Evolutionary conservation across 441 rosid genomes (phyloP).

Genomic region (Arabidopsis hybrid): DNA sequence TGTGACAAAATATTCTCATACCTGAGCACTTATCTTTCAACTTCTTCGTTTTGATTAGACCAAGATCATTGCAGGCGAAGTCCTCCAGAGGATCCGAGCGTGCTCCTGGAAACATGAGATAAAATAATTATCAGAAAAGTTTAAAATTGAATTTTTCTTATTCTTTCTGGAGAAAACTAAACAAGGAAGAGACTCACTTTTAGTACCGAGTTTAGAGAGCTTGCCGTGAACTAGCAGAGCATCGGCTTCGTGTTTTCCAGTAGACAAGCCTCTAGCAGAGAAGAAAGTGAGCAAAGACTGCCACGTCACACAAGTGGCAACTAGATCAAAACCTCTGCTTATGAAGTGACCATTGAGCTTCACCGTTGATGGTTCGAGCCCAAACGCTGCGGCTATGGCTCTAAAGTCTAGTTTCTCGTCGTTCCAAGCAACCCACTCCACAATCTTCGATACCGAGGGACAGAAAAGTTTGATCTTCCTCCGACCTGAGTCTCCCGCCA

Average conservation of each 20-base stretch:
- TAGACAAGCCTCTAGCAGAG: slow-evolving; percentile 74
- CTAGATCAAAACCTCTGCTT: slow-evolving; percentile 72
- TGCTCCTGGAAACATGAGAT: slow-evolving; percentile 21
- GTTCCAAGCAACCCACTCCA: slow-evolving; percentile 53
- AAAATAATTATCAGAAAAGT: not conserved
- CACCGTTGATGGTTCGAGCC: slow-evolving; percentile 71
- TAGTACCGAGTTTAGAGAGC: slow-evolving; percentile 62
- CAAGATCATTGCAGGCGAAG: not conserved
- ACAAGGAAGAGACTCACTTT: slow-evolving; percentile 53
- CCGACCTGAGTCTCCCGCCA: slow-evolving; percentile 44
- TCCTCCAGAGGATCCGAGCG: slow-evolving; percentile 38
- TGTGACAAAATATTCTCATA: slow-evolving; percentile 12
- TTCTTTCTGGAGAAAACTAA: slow-evolving; percentile 21
- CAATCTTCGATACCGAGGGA: slow-evolving; percentile 59
- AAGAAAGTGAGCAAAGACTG: slow-evolving; percentile 77
- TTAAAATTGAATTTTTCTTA: not conserved
- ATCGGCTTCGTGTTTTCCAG: slow-evolving; percentile 59
- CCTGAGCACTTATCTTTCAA: slow-evolving; percentile 54
- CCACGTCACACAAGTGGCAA: slow-evolving; percentile 84
- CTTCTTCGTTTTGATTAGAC: slow-evolving; percentile 48
- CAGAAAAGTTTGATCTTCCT: slow-evolving; percentile 65
- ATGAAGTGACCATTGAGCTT: slow-evolving; percentile 87
- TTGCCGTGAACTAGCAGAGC: slow-evolving; percentile 78
- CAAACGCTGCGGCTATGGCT: slow-evolving; percentile 67
- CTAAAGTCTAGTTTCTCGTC: slow-evolving; percentile 74